These are phyloP conservation scores for Lepiota brunneoincarnata DNA, from an alignment of 768 basidiomycete species.

Conservation along the genomic window DNA sequence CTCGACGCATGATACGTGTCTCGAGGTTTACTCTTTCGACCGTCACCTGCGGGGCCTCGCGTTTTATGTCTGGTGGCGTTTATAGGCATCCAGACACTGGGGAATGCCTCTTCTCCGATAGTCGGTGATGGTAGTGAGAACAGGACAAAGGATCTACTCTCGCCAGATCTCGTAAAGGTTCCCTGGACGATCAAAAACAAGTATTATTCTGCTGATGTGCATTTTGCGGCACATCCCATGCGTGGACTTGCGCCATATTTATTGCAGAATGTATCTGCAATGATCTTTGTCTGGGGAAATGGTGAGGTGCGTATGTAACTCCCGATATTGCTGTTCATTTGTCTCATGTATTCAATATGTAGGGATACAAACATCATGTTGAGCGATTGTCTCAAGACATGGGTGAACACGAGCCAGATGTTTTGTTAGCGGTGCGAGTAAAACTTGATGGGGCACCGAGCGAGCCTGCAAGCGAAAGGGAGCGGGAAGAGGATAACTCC, in stretches of 20 bases:
- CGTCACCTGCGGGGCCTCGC: constrained; percentile 7
- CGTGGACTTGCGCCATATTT: constrained; percentile 39
- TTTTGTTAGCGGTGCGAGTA: constrained; percentile 65
- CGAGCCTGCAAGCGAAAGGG: constrained; percentile 18
- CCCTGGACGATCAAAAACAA: constrained; percentile 80
- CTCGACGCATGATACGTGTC: constrained; percentile 7
- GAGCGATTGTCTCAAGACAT: constrained; percentile 46
- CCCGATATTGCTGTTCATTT: not conserved
- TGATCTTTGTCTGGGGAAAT: constrained; percentile 68
- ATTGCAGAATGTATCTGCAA: constrained; percentile 56
- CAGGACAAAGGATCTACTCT: constrained; percentile 1
- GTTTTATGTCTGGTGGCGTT: not conserved
- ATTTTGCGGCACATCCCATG: constrained; percentile 55
- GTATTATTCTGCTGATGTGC: constrained; percentile 78
- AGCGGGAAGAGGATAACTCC: constrained; percentile 39
- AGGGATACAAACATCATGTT: constrained; percentile 63
- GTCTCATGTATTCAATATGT: constrained; percentile 2
- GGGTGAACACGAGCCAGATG: constrained; percentile 60
- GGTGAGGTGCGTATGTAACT: constrained; percentile 53
- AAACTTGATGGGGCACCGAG: constrained; percentile 9
- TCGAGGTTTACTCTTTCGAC: constrained; percentile 1
- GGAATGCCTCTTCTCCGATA: constrained; percentile 6
- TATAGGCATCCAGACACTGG: constrained; percentile 12
- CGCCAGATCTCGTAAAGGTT: constrained; percentile 27
- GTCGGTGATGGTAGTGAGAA: not conserved